Base-by-base conservation (phyloP, 2,329 filamentous ascomycete species). In the Microsporum canis region DNA sequence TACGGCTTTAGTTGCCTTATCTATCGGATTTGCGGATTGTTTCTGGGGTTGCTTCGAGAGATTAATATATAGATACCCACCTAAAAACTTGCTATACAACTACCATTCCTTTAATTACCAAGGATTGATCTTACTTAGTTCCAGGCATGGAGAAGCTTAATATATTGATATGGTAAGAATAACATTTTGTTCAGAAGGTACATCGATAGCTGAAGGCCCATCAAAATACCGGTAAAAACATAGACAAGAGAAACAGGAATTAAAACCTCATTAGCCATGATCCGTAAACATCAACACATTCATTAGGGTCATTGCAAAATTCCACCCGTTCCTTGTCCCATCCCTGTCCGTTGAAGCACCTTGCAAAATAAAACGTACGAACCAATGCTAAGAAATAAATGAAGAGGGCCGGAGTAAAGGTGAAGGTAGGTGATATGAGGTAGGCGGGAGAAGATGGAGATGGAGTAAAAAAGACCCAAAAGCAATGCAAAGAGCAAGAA, bases 401-500 rank as follows among this genome's bases (percentile, higher is more conserved):
- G 62, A 64, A 64, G 63, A 66, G 59, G 63, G 61, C 27, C 39
- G 36, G 45, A 51, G 34, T 51, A 61, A 64, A 66, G 63, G 62
- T 53, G 63, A 65, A 39, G 49, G 17, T 17, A 55, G 31, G 31
- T 49, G 45, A 51, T 4, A 5, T 31, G 8, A 34, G 31, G n/a
- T 55, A 12, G 12, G 29, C 3, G 31, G 33, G 31, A n/a, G n/a
- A 34, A 27, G 29, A 51, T 27, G 45, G 49, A 33, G 31, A 36
- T 38, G 8, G 45, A 33, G 31, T 36, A n/a, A 63, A 66, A 62
- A 66, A 63, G 61, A 65, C 64, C 63, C 60, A 66, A 67, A 60
- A 69, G 67, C 61, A 23, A 58, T 66, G 64, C 60, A 67, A 66
- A 62, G 34, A 45, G 57, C 7, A 27, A 10, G 6, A 23, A 60